Percentiles rank a stretch among this genome's conserved stretches.
Conservation (phyloP, 2,329 filamentous ascomycete genomes). For the Tolypocladium sp. region DNA sequence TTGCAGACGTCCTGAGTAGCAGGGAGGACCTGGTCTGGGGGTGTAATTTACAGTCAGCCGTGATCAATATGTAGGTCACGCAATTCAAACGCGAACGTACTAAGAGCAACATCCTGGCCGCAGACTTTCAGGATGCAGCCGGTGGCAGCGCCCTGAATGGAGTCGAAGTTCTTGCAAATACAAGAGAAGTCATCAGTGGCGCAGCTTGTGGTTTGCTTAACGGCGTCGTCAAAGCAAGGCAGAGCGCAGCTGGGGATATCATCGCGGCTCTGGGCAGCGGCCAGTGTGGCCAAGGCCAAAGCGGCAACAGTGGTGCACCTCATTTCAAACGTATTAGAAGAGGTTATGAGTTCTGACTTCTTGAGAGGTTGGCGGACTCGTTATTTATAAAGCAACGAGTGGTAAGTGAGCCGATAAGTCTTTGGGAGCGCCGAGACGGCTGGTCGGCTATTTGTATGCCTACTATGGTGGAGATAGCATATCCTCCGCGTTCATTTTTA, state of each 20-base stretch:
- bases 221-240: slow-evolving; percentile 16
- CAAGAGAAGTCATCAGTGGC: slow-evolving; percentile 14
- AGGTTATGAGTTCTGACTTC: not conserved
- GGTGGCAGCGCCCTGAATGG: slow-evolving; percentile 15
- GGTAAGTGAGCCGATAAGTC: not conserved
- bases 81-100: slow-evolving; percentile 19
- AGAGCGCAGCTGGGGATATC: slow-evolving; percentile 20
- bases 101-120: slow-evolving; percentile 16
- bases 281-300: slow-evolving; percentile 13
- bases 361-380: not conserved
- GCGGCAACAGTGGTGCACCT: slow-evolving; percentile 10
- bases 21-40: slow-evolving; percentile 19
- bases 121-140: slow-evolving; percentile 18
- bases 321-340: slow-evolving; percentile 8
- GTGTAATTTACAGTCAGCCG: not conserved
- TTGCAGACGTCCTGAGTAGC: slow-evolving; percentile 16
- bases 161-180: slow-evolving; percentile 14
- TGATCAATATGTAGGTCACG: not conserved
- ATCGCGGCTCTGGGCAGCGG: slow-evolving; percentile 11
- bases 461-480: not conserved
- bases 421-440: not conserved
- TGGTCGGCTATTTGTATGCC: not conserved
- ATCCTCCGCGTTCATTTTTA: not conserved
- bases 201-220: slow-evolving; percentile 15
- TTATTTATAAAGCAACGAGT: not conserved